A percentile compares a stretch with the other conserved stretches of the same genome.
phyloP scores from a whole-genome alignment of 1,284 basidiomycete genomes.

The Trametes versicolor region DNA sequence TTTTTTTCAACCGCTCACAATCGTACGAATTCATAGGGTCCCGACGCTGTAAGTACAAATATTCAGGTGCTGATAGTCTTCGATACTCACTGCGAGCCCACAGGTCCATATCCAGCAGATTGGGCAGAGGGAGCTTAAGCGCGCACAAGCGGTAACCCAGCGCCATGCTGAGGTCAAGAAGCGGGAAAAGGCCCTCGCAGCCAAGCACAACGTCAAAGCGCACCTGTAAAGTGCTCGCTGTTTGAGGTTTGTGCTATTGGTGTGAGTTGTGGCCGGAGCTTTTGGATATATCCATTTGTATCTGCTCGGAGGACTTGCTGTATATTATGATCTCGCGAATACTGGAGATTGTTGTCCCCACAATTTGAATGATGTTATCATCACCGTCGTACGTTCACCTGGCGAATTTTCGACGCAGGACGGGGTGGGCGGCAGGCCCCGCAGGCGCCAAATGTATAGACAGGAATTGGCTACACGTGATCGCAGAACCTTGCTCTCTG shows the following conservation, averaged over 20 bases:
- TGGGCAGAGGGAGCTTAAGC: conserved; percentile 85
- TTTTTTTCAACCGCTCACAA: background rate
- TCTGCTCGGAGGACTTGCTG: background rate
- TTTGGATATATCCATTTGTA: background rate
- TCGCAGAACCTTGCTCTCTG: conserved; percentile 27
- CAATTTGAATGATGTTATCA: background rate
- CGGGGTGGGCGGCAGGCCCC: no score
- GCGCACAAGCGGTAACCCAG: conserved; percentile 65
- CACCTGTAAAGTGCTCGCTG: conserved; percentile 20
- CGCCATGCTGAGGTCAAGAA: conserved; percentile 63
- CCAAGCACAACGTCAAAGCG: conserved; percentile 66
- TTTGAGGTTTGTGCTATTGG: background rate
- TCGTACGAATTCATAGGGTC: conserved; percentile 59
- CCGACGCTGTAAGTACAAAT: conserved; percentile 69
- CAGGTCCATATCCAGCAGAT: conserved; percentile 96
- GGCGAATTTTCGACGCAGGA: no score
- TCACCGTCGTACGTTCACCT: background rate
- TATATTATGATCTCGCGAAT: background rate
- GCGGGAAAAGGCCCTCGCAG: conserved; percentile 67
- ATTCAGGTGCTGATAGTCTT: no score
- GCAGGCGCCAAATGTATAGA: conserved; percentile 4
- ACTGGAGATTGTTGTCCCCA: background rate
- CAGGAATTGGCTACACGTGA: conserved; percentile 20
- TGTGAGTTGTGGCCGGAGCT: background rate
- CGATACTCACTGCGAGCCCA: conserved; percentile 15